Evolutionary conservation across 371 early-diverging fungal genomes (phyloP), one percentile per base, ranked within the genome.

Genomic region (Conidiobolus incongruus): DNA sequence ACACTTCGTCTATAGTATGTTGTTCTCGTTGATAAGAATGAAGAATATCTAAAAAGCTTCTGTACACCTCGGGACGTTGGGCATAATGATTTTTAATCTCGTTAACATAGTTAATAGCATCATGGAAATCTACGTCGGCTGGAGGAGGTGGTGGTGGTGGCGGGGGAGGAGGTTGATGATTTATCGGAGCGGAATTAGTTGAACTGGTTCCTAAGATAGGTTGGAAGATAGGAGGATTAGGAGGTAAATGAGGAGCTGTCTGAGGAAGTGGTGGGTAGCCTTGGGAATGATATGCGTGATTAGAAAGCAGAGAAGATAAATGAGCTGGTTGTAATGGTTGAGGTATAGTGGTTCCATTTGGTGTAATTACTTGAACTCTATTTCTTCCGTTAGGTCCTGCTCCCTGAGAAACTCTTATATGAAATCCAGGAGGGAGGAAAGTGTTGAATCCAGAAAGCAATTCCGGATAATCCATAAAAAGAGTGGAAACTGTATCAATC

Each of bases 371-470:
- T 38, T 74, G 70, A 35, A 93, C 80, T 32, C 67, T 58, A 47
- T 67, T 58, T 22, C 74, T 70, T 30, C 78, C 75, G 13, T 57
- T 48, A 0, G 80, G 73, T 49, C 87, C 78, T 26, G 65, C 60
- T 11, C 69, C 60, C 15, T 91, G 92, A 3, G 71, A 72, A 44
- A 85, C 75, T 52, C 90, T 94, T 46, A 97, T 90, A 45, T 75
- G 72, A 53, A 89, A 96, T 1, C 96, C 96, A 12, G 89, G 85
- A 10, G 99, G 99, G 41, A 99, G 55, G 56, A 99, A 99, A 0
- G 98, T 94, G 61, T 98, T 99, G 67, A 99, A 99, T 16, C 93
- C 97, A 44, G 74, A 80, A 32, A 99, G 89, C 26, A 99, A 68
- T 28, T 68, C 48, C n/a, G 92, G 85, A 48, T 95, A 87, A 22